Evolutionary conservation across 148 eudicot genomes (phyloP), one percentile per base, ranked within the genome.

Genomic region (Chenopodium quinoa): DNA sequence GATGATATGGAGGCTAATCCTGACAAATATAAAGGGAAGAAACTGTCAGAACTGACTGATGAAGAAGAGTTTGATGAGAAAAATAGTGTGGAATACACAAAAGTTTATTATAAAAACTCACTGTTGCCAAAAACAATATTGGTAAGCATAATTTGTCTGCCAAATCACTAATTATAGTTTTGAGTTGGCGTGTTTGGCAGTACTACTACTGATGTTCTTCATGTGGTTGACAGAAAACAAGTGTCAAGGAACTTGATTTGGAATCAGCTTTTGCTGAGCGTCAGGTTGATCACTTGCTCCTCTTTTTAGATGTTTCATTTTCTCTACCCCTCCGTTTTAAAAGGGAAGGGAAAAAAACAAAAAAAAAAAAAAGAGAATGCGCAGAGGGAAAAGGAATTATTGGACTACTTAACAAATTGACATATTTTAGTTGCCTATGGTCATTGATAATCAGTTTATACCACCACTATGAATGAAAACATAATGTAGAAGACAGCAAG

Each of bases 231-330:
- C 92, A 96, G 99, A 96, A 90, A 90, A 83, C 85, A 81, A 96
- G 99, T 65, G 90, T 91, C 68, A 91, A 90, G 82, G 99, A 94
- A 81, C 98, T 96, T 71, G 98, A 96, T 79, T 83, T 96, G 91
- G 98, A 94, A 86, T 86, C 98, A 83, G 99, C 98, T 83, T 86
- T 90, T 69, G 93, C 97, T 82, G 99, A 96, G 86, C 97, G 98
- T 73, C 90, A 90, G 99, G 99, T 96, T 87, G 79, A 75, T 80
- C 25, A 20, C 69, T 69, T 32, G 32, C 76, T 69, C 79, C 63
- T 78, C 75, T 66, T 54, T 14, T 7, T 25, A 22, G 4, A n/a
- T 73, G 60, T 5, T 13, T 22, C 17, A 56, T 69, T 82, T 10
- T n/a, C 48, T 56, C 70, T 7, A 2, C 12, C 34, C 63, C 76